These are phyloP conservation scores for Cytospora mali DNA, from an alignment of 2,329 filamentous ascomycete genomes.

Conservation along the genomic window DNA sequence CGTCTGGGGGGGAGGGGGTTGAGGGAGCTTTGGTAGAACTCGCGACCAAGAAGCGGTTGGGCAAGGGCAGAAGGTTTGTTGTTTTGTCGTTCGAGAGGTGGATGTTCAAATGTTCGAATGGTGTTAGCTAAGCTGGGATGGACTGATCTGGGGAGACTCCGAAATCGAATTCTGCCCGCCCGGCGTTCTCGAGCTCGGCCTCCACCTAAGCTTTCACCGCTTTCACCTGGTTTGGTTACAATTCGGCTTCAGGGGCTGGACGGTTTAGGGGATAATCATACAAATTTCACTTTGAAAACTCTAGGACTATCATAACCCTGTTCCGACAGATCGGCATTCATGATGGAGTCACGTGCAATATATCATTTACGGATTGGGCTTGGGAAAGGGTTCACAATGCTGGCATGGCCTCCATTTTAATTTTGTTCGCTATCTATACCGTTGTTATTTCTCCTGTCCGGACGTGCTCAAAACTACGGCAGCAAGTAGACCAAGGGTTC, in stretches of 20 bases:
- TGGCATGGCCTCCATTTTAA: constrained; percentile 18
- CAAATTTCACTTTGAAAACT: not conserved
- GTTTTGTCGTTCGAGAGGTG: not conserved
- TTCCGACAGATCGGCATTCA: not conserved
- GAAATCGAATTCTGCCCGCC: constrained; percentile 26
- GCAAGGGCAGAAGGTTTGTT: no score
- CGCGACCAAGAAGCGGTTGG: not conserved
- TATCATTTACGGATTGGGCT: not conserved
- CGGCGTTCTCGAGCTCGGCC: constrained; percentile 17
- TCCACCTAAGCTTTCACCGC: constrained; percentile 20
- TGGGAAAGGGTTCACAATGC: not conserved
- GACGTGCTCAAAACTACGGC: not conserved
- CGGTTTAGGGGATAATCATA: not conserved
- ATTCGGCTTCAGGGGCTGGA: not conserved
- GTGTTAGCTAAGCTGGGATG: constrained; percentile 11
- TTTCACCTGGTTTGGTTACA: constrained; percentile 1
- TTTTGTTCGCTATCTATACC: constrained; percentile 7
- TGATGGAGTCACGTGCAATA: not conserved
- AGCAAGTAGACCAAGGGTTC: not conserved
- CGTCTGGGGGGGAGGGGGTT: not conserved
- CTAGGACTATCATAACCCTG: no score
- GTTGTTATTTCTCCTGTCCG: not conserved
- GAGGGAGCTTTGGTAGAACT: not conserved
- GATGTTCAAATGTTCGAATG: constrained; percentile 10
- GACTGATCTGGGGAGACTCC: constrained; percentile 17